Evolutionary conservation across 75 land plant species (phyloP).

Genomic region (Adiantum capillusveneris): DNA sequence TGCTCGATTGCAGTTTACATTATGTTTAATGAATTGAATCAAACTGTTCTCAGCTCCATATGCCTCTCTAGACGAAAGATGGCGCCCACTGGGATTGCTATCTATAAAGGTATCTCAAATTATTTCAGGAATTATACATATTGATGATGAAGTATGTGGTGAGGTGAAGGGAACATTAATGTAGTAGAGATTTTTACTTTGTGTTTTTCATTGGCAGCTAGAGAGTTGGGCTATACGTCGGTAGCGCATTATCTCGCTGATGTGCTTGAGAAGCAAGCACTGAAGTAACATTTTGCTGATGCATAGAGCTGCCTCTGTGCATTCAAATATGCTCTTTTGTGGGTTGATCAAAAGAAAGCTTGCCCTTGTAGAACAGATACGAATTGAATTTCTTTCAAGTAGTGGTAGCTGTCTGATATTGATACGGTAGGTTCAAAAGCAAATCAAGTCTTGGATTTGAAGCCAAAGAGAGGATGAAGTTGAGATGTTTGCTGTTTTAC

Average conservation of each 20-base stretch:
- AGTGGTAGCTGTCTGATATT: no score
- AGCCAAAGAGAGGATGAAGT: no score
- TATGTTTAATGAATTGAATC: not conserved
- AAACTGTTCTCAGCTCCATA: slow-evolving; percentile 21
- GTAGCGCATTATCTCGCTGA: slow-evolving; percentile 48
- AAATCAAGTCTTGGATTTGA: no score
- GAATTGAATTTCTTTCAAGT: no score
- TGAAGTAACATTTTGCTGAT: no score
- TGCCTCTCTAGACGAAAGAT: slow-evolving; percentile 41
- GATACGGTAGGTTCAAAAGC: no score
- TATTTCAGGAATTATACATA: not conserved
- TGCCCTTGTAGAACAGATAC: no score
- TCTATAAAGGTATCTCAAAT: slow-evolving; percentile 33
- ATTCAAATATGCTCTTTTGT: no score
- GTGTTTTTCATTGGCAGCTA: slow-evolving; percentile 20
- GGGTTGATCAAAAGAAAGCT: no score
- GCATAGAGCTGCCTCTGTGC: no score
- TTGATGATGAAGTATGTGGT: not conserved
- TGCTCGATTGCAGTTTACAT: not conserved
- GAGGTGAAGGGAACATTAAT: not conserved
- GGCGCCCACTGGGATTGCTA: slow-evolving; percentile 51
- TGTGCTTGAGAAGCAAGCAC: slow-evolving; percentile 9
- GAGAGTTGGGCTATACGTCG: slow-evolving; percentile 41
- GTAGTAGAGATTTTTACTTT: not conserved
- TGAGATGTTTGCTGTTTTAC: no score